These are phyloP conservation scores for Populus hybrid DNA, from an alignment of 441 rosid genomes.

Conservation along the genomic window DNA sequence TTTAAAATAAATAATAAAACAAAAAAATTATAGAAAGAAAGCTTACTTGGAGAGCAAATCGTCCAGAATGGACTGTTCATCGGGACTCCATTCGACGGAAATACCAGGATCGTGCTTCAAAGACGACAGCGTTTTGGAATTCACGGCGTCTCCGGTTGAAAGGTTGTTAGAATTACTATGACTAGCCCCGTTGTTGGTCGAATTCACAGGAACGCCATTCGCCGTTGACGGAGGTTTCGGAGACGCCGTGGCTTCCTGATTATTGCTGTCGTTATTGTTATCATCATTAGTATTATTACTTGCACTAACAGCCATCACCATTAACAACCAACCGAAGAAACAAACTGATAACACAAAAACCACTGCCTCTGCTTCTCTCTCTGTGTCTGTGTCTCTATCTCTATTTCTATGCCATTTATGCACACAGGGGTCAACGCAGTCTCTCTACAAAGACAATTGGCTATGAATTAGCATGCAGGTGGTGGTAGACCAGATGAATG, in stretches of 20 bases:
- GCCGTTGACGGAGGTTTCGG: constrained; percentile 32
- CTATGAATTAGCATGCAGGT: background rate
- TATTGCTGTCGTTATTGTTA: constrained; percentile 29
- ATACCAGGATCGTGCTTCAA: constrained; percentile 67
- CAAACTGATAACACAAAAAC: background rate
- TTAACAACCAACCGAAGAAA: background rate
- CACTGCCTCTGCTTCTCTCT: background rate
- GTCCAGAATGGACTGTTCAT: constrained; percentile 66
- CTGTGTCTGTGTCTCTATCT: background rate
- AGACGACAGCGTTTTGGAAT: constrained; percentile 38
- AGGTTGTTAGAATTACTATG: background rate
- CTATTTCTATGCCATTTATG: background rate
- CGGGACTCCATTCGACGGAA: constrained; percentile 60
- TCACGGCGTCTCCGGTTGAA: constrained; percentile 26
- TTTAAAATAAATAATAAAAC: background rate
- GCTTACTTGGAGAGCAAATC: constrained; percentile 58
- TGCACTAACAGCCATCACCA: constrained; percentile 66
- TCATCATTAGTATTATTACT: constrained; percentile 35
- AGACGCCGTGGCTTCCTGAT: constrained; percentile 47
- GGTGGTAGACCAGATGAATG: background rate
- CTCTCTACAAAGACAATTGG: background rate
- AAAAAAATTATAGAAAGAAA: background rate
- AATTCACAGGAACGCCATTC: constrained; percentile 44
- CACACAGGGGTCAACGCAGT: background rate
- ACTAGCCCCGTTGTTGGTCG: constrained; percentile 40